phyloP scores from a whole-genome alignment of 495 filamentous ascomycete species.

The Podospora anserina region DNA sequence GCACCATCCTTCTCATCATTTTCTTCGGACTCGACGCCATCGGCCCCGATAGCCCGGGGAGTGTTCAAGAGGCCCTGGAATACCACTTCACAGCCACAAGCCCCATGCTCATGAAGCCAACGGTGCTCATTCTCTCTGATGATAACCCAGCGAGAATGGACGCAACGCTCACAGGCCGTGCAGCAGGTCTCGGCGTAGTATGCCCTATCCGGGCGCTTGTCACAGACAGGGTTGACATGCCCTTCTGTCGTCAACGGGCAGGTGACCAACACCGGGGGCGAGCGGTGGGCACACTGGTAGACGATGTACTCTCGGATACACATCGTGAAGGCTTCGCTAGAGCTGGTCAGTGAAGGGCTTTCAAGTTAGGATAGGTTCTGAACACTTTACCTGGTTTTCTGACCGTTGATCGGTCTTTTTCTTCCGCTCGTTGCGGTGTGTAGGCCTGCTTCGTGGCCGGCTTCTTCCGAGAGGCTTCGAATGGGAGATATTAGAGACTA shows the following conservation, averaged over 20 bases:
- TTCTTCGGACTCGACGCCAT: neutral
- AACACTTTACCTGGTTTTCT: too few species aligned
- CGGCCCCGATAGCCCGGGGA: slow-evolving; percentile 30
- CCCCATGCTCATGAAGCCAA: slow-evolving; percentile 48
- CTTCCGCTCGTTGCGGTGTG: too few species aligned
- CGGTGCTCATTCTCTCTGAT: slow-evolving; percentile 45
- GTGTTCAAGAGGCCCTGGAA: slow-evolving; percentile 36
- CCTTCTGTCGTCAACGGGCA: slow-evolving; percentile 43
- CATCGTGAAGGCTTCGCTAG: slow-evolving; percentile 29
- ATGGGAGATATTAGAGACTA: too few species aligned
- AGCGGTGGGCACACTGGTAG: slow-evolving; percentile 47
- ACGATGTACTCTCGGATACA: slow-evolving; percentile 42
- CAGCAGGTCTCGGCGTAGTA: slow-evolving; percentile 38
- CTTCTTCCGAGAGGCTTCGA: too few species aligned
- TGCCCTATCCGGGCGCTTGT: slow-evolving; percentile 24
- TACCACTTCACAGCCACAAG: slow-evolving; percentile 36
- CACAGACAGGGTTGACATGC: slow-evolving; percentile 36
- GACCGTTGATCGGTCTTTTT: too few species aligned
- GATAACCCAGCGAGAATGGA: slow-evolving; percentile 41
- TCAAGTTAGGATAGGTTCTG: neutral
- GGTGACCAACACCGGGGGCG: slow-evolving; percentile 34
- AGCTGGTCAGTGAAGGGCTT: neutral
- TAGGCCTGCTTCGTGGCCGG: too few species aligned
- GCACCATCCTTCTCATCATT: neutral
- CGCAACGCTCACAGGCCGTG: slow-evolving; percentile 33